Evolutionary conservation across 768 basidiomycete genomes (phyloP).

Genomic region (Boletellus sp.): DNA sequence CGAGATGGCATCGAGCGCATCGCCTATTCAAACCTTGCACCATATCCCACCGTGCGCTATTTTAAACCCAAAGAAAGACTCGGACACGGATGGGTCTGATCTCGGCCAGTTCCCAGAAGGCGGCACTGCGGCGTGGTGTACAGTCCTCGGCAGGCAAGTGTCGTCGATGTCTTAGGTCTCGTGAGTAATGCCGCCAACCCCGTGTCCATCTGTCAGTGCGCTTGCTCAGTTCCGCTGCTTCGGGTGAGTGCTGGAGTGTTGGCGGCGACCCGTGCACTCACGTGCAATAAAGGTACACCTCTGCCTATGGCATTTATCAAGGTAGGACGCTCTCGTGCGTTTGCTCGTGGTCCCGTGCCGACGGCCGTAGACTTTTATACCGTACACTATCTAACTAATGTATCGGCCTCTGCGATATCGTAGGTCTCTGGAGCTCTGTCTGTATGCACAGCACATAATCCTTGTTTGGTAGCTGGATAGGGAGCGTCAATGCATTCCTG

Average conservation of each 20-base stretch:
- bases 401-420: constrained; percentile 36
- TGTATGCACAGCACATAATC: not conserved
- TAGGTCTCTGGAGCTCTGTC: constrained; percentile 14
- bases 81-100: not conserved
- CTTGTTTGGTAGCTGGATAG: constrained; percentile 37
- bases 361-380: constrained; percentile 36
- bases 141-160: constrained; percentile 22
- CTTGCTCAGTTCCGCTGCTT: constrained; percentile 33
- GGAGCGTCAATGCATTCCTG: constrained; percentile 44
- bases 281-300: constrained; percentile 25
- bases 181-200: not conserved
- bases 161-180: not conserved
- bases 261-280: not conserved
- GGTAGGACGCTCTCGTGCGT: constrained; percentile 12
- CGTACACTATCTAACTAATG: constrained; percentile 31
- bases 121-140: constrained; percentile 24
- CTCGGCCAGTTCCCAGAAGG: constrained; percentile 26
- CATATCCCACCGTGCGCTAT: not conserved
- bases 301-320: constrained; percentile 42
- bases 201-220: constrained; percentile 19
- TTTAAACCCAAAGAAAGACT: constrained; percentile 1
- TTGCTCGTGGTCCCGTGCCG: not conserved
- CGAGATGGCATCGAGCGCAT: constrained; percentile 5
- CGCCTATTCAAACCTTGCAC: not conserved
- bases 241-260: constrained; percentile 26